Conservation (phyloP, 352 stramenopile genomes). For the Saprolegnia diclina region DNA sequence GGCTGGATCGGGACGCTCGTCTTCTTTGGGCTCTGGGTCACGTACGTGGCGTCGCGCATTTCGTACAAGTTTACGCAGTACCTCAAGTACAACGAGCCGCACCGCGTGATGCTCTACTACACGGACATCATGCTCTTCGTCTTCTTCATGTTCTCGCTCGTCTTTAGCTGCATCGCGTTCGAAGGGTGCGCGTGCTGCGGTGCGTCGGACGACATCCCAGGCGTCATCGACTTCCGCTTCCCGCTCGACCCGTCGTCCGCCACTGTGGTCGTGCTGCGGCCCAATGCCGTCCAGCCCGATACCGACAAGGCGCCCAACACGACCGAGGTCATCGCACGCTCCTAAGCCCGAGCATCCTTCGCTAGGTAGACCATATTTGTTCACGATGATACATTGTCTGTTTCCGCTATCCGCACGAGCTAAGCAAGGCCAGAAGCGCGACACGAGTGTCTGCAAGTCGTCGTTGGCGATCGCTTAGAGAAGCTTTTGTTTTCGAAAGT, state of each 20-base stretch:
- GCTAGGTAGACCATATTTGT: not conserved
- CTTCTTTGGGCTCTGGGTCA: constrained; percentile 49
- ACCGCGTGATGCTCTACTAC: constrained; percentile 72
- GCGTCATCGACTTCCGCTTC: constrained; percentile 8
- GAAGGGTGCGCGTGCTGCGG: constrained; percentile 68
- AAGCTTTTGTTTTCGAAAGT: constrained; percentile 80
- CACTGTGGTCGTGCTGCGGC: not conserved
- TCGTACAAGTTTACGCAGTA: constrained; percentile 9
- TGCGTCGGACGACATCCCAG: constrained; percentile 38
- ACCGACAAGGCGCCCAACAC: not conserved
- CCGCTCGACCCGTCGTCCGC: not conserved
- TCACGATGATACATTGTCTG: too few species aligned
- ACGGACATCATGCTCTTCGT: constrained; percentile 78
- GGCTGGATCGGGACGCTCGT: constrained; percentile 38
- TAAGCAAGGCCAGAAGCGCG: too few species aligned
- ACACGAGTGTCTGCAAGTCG: constrained; percentile 2
- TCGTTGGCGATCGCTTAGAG: constrained; percentile 38
- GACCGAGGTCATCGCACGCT: not conserved
- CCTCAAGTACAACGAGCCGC: constrained; percentile 31
- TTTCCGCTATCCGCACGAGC: too few species aligned
- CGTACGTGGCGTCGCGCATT: constrained; percentile 47
- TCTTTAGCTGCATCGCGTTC: constrained; percentile 68
- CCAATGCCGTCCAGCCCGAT: not conserved
- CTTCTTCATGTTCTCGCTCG: constrained; percentile 70
- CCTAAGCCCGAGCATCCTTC: not conserved